Conservation (phyloP, 352 stramenopile species). For the Thalassiosira allenii region DNA sequence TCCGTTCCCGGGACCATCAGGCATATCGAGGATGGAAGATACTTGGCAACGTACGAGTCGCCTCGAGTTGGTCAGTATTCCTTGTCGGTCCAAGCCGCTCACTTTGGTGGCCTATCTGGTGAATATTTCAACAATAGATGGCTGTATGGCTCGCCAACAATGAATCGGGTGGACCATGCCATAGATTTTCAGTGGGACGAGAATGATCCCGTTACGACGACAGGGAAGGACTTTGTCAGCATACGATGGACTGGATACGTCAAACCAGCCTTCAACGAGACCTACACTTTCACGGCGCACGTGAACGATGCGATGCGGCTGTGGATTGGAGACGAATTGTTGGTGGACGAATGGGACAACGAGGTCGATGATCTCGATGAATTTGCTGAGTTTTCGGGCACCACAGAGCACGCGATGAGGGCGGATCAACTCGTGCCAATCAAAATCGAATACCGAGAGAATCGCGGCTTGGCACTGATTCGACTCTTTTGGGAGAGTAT, state of each 20-base stretch:
- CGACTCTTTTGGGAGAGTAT: slow-evolving; percentile 90
- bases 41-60: slow-evolving; percentile 90
- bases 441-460: slow-evolving; percentile 93
- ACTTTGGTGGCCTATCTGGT: slow-evolving; percentile 88
- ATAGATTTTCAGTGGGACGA: slow-evolving; percentile 92
- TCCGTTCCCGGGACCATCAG: slow-evolving; percentile 60
- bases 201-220: slow-evolving; percentile 89
- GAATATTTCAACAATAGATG: slow-evolving; percentile 97
- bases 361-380: slow-evolving; percentile 77
- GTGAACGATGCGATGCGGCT: slow-evolving; percentile 91
- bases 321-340: slow-evolving; percentile 88
- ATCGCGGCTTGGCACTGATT: slow-evolving; percentile 88
- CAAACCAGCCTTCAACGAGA: slow-evolving; percentile 90
- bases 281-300: slow-evolving; percentile 89
- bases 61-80: slow-evolving; percentile 89
- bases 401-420: slow-evolving; percentile 79
- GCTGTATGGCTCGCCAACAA: slow-evolving; percentile 89
- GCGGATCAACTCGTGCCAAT: slow-evolving; percentile 89
- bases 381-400: slow-evolving; percentile 64
- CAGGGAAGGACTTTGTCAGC: slow-evolving; percentile 93
- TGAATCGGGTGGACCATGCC: slow-evolving; percentile 89
- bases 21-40: slow-evolving; percentile 85
- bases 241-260: slow-evolving; percentile 93
- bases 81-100: slow-evolving; percentile 87
- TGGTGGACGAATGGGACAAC: slow-evolving; percentile 90